phyloP scores from a whole-genome alignment of 805 yeast genomes.

The Ogataea degrootiae region DNA sequence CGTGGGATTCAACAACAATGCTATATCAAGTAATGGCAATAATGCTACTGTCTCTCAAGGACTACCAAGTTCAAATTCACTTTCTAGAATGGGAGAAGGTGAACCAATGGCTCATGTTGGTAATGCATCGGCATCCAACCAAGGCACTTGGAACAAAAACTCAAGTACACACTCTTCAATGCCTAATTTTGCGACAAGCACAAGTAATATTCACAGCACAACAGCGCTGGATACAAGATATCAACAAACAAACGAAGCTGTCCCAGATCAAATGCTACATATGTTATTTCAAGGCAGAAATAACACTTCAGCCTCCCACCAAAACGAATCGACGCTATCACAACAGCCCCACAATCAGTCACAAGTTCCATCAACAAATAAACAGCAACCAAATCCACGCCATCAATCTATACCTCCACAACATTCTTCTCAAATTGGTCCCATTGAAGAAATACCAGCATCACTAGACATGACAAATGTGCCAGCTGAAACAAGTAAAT shows the following conservation, averaged over 20 bases:
- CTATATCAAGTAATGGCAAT: neutral
- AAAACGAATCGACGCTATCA: neutral
- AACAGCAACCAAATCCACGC: slow-evolving; percentile 3
- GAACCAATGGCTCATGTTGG: neutral
- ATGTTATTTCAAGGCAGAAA: slow-evolving; percentile 47
- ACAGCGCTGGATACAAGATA: neutral
- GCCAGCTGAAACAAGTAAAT: neutral
- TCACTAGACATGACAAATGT: neutral
- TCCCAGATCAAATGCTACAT: slow-evolving; percentile 45
- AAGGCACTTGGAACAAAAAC: too few relatives aligned
- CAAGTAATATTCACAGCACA: neutral
- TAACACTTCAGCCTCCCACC: neutral
- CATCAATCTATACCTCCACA: slow-evolving; percentile 34
- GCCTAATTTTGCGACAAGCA: too few relatives aligned
- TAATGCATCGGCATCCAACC: neutral
- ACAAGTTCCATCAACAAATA: neutral
- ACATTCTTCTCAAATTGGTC: slow-evolving; percentile 13
- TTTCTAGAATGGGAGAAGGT: neutral
- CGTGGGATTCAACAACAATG: slow-evolving; percentile 1
- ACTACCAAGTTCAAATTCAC: neutral
- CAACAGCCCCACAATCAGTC: neutral
- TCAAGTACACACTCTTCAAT: too few relatives aligned
- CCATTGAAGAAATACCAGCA: slow-evolving; percentile 9
- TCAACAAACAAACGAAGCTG: slow-evolving; percentile 16
- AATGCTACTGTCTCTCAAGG: neutral